Evolutionary conservation across 345 rosid species (phyloP).

Genomic region (Xanthoceras sorbifolium): DNA sequence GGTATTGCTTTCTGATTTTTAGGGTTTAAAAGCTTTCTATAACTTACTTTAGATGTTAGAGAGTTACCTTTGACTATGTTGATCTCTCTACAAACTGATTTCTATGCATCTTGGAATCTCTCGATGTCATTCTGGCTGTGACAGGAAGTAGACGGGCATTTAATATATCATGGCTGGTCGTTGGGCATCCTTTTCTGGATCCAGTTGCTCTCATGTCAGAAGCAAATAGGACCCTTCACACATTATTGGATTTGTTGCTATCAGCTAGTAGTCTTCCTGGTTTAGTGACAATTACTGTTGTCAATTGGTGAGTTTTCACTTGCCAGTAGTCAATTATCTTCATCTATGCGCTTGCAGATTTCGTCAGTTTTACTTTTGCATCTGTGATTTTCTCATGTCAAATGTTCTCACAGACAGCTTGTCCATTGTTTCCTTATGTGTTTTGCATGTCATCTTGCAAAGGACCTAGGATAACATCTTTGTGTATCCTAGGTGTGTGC

Average conservation of each 20-base stretch:
- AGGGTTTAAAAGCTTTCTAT: background rate
- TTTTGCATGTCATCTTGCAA: background rate
- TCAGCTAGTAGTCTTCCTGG: slow-evolving; percentile 66
- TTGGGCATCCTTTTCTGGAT: slow-evolving; percentile 73
- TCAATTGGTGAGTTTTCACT: slow-evolving; percentile 78
- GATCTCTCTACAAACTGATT: slow-evolving; percentile 1
- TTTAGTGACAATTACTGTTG: slow-evolving; percentile 57
- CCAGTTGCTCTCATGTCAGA: slow-evolving; percentile 61
- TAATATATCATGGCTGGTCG: slow-evolving; percentile 73
- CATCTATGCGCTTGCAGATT: background rate
- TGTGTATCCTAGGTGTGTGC: background rate
- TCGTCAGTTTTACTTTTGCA: background rate
- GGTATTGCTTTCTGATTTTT: slow-evolving; percentile 48
- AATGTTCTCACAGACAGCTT: background rate
- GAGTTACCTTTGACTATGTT: slow-evolving; percentile 13
- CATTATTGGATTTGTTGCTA: slow-evolving; percentile 62
- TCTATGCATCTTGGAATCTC: background rate
- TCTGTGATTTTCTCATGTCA: background rate
- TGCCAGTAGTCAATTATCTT: slow-evolving; percentile 16
- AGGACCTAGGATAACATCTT: background rate
- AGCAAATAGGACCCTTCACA: slow-evolving; percentile 57
- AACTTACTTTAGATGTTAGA: slow-evolving; percentile 10
- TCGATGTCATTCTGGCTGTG: slow-evolving; percentile 25
- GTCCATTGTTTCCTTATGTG: background rate
- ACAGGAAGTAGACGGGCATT: slow-evolving; percentile 61